These are phyloP conservation scores for Sclerotinia spermophila DNA, from an alignment of 2,329 filamentous ascomycete species.

Conservation along the genomic window DNA sequence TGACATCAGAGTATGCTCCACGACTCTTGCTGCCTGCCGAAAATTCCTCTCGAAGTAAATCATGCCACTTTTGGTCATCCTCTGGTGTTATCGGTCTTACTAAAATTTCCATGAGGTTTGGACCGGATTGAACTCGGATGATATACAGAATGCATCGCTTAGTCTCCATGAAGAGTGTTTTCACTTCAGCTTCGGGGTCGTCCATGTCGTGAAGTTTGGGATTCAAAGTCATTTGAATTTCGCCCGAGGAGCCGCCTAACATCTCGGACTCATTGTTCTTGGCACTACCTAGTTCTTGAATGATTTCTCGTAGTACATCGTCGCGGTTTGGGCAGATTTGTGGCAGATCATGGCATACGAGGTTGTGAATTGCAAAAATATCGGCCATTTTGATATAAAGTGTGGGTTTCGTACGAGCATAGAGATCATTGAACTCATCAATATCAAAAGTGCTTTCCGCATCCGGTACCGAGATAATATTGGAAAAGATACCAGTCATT, in stretches of 20 bases:
- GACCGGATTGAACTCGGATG: slow-evolving; percentile 88
- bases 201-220: slow-evolving; percentile 86
- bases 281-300: slow-evolving; percentile 90
- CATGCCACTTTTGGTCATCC: slow-evolving; percentile 85
- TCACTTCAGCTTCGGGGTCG: slow-evolving; percentile 88
- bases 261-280: slow-evolving; percentile 96
- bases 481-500: slow-evolving; percentile 69
- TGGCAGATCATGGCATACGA: slow-evolving; percentile 75
- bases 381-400: slow-evolving; percentile 99
- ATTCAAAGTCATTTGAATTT: slow-evolving; percentile 87
- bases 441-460: slow-evolving; percentile 94
- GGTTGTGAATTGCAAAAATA: slow-evolving; percentile 91
- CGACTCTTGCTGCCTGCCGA: slow-evolving; percentile 62
- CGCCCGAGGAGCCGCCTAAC: slow-evolving; percentile 72
- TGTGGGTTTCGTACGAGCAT: slow-evolving; percentile 92
- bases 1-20: slow-evolving; percentile 84
- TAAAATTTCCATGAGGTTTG: slow-evolving; percentile 91
- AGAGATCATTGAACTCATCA: slow-evolving; percentile 97
- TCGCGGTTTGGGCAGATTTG: slow-evolving; percentile 76
- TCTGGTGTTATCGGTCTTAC: slow-evolving; percentile 83
- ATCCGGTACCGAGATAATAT: slow-evolving; percentile 78
- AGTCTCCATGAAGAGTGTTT: slow-evolving; percentile 95
- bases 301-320: slow-evolving; percentile 84
- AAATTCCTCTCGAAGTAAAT: slow-evolving; percentile 79
- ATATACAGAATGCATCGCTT: slow-evolving; percentile 97